A percentile compares a stretch with the other conserved stretches of the same genome.
phyloP scores from a whole-genome alignment of 2,329 filamentous ascomycete genomes.

The Nakataea oryzae region DNA sequence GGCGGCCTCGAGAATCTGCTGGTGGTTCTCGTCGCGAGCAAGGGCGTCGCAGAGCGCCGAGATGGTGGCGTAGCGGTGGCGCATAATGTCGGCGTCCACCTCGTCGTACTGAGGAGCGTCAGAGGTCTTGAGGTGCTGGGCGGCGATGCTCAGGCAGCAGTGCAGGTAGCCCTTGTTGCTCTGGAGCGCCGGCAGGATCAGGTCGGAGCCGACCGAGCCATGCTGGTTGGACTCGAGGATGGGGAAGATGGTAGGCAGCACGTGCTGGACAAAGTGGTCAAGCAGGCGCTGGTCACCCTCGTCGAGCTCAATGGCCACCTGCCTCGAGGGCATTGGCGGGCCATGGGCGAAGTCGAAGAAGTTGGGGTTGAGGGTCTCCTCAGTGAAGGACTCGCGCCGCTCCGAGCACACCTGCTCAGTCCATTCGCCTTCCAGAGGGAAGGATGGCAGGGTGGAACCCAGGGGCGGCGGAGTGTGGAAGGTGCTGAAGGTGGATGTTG shows the following conservation, averaged over 20 bases:
- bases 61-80: constrained; percentile 82
- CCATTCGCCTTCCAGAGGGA: constrained; percentile 56
- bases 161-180: constrained; percentile 90
- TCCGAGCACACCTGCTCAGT: constrained; percentile 60
- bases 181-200: constrained; percentile 80
- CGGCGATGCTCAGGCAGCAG: constrained; percentile 88
- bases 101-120: constrained; percentile 57
- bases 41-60: constrained; percentile 76
- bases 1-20: constrained; percentile 83
- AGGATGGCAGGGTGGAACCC: constrained; percentile 53
- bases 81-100: constrained; percentile 83
- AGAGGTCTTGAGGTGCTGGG: constrained; percentile 81
- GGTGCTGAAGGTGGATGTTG: constrained; percentile 87
- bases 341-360: constrained; percentile 76
- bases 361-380: constrained; percentile 61
- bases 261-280: constrained; percentile 82
- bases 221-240: constrained; percentile 85
- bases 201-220: constrained; percentile 67
- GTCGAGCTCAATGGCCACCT: constrained; percentile 71
- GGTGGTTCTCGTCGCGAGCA: constrained; percentile 69
- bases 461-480: constrained; percentile 68
- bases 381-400: constrained; percentile 55
- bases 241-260: constrained; percentile 83
- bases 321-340: constrained; percentile 48
- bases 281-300: constrained; percentile 75